Percentiles rank a stretch among this genome's conserved stretches.
Conservation (phyloP, 805 yeast genomes). For the Wickerhamomyces silvicola region DNA sequence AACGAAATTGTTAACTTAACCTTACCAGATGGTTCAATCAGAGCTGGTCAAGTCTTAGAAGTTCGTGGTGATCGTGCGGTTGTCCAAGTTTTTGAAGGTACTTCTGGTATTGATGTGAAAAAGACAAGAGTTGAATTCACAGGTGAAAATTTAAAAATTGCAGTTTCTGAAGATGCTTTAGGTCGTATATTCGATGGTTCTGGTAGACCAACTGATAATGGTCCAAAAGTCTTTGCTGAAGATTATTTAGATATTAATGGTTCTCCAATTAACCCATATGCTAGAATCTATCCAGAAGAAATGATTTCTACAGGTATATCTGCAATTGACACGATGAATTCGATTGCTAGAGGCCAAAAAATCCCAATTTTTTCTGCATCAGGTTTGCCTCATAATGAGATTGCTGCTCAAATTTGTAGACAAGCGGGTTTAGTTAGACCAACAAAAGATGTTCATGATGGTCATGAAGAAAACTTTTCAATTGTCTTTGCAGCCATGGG, state of each 20-base stretch:
- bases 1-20: slow-evolving; percentile 97
- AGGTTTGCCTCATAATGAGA: slow-evolving; percentile 98
- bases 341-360: slow-evolving; percentile 99
- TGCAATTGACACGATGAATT: slow-evolving; percentile 98
- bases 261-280: slow-evolving; percentile 96
- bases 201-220: slow-evolving; percentile 96
- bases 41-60: slow-evolving; percentile 98
- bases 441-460: slow-evolving; percentile 98
- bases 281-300: slow-evolving; percentile 99
- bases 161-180: slow-evolving; percentile 94
- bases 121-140: slow-evolving; percentile 97
- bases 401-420: slow-evolving; percentile 99
- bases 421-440: slow-evolving; percentile 99
- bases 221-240: slow-evolving; percentile 97
- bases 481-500: slow-evolving; percentile 99
- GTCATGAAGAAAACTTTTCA: slow-evolving; percentile 98
- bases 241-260: slow-evolving; percentile 98
- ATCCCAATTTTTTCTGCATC: slow-evolving; percentile 99
- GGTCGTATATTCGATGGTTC: slow-evolving; percentile 99
- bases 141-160: slow-evolving; percentile 86
- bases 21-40: slow-evolving; percentile 86
- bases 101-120: slow-evolving; percentile 97
- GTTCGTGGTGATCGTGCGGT: slow-evolving; percentile 96
- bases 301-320: slow-evolving; percentile 99
- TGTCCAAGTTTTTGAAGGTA: slow-evolving; percentile 99